Evolutionary conservation across 495 filamentous ascomycete genomes (phyloP).

Genomic region (Aspergillus campestris): DNA sequence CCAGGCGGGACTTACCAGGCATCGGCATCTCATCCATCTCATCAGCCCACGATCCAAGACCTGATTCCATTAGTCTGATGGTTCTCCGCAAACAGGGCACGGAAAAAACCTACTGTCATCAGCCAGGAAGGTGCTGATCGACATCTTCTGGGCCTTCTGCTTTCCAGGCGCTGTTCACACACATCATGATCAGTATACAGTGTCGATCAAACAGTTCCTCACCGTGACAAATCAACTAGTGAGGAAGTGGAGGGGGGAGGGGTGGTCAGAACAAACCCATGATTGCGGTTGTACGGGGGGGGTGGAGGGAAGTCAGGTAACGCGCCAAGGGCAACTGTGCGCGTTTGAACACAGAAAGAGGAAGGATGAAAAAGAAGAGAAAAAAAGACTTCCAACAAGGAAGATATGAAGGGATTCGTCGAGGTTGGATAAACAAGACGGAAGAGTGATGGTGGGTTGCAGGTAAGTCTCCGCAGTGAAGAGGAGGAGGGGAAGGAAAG

Average conservation of each 20-base stretch:
- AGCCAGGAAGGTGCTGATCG: conserved; percentile 80
- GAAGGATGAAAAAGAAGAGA: conserved; percentile 14
- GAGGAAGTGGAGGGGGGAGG: conserved; percentile 6
- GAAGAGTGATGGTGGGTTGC: conserved; percentile 13
- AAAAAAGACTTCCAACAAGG: conserved; percentile 15
- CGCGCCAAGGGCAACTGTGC: conserved; percentile 38
- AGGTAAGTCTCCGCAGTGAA: conserved; percentile 30
- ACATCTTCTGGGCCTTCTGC: conserved; percentile 87
- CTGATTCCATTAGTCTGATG: conserved; percentile 45
- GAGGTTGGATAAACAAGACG: conserved; percentile 4
- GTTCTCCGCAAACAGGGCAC: conserved; percentile 8
- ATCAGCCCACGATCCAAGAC: conserved; percentile 93
- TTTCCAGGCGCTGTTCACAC: conserved; percentile 63
- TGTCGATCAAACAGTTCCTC: not conserved
- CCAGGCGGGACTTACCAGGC: conserved; percentile 46
- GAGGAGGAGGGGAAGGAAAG: conserved; percentile 37
- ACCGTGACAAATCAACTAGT: not conserved
- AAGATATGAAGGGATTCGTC: conserved; percentile 9
- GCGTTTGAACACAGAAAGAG: conserved; percentile 25
- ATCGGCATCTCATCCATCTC: conserved; percentile 86
- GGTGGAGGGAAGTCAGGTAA: conserved; percentile 23
- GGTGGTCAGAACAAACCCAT: conserved; percentile 61
- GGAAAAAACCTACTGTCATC: conserved; percentile 61
- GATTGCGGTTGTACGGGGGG: conserved; percentile 53
- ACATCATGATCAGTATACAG: conserved; percentile 15